Evolutionary conservation across 805 yeast genomes (phyloP).

Genomic region (Schwanniomyces yamadae): DNA sequence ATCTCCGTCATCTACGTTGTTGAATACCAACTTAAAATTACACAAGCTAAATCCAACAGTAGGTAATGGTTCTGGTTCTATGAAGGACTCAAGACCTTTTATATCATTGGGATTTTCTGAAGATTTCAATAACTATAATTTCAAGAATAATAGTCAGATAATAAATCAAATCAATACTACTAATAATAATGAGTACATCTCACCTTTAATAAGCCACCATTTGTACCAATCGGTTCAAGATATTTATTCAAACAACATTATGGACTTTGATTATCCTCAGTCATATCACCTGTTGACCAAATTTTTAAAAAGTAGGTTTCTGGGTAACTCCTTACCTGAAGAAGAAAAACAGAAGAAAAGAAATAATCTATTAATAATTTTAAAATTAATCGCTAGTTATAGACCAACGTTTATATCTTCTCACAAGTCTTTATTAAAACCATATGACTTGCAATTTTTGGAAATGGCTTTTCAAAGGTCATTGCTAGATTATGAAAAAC

Average conservation of each 20-base stretch:
- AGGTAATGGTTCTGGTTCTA: too few species aligned
- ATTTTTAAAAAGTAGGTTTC: slow-evolving; percentile 54
- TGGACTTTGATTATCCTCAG: slow-evolving; percentile 60
- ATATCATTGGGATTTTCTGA: slow-evolving; percentile 36
- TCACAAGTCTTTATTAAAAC: slow-evolving; percentile 64
- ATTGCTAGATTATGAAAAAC: slow-evolving; percentile 44
- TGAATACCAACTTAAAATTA: slow-evolving; percentile 2
- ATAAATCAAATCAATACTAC: slow-evolving; percentile 3
- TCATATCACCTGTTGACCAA: slow-evolving; percentile 60
- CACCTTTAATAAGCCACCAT: slow-evolving; percentile 58
- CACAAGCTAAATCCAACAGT: neutral
- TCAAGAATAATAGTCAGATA: slow-evolving; percentile 8
- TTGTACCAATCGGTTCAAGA: slow-evolving; percentile 51
- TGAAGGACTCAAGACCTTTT: slow-evolving; percentile 38
- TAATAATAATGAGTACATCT: slow-evolving; percentile 42
- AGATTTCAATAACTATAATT: slow-evolving; percentile 2
- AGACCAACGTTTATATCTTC: slow-evolving; percentile 78
- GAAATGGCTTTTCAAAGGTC: slow-evolving; percentile 47
- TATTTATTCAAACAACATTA: slow-evolving; percentile 46
- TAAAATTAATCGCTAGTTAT: slow-evolving; percentile 61
- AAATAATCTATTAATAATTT: slow-evolving; percentile 38
- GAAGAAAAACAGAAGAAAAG: slow-evolving; percentile 32
- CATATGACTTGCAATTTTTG: slow-evolving; percentile 60
- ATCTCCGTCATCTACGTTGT: slow-evolving; percentile 9
- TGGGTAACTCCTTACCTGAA: slow-evolving; percentile 43